phyloP scores from a whole-genome alignment of 1,284 basidiomycete genomes.

The Cryptococcus floricola region DNA sequence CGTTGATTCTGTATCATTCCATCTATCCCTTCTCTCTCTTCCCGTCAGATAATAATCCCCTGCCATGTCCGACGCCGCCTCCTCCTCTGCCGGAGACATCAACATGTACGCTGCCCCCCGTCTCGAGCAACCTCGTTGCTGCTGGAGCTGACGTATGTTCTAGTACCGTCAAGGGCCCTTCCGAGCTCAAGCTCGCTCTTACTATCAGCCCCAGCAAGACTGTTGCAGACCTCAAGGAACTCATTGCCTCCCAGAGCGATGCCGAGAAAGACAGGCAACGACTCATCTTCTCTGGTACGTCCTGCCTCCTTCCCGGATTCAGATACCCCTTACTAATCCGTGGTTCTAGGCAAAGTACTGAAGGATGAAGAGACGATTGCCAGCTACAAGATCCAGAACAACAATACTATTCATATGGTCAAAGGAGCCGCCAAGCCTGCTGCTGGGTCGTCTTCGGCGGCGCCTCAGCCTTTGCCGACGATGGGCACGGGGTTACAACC shows the following conservation, averaged over 20 bases:
- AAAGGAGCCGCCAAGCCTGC: slow-evolving; percentile 67
- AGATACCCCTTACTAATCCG: background rate
- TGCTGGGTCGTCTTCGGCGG: slow-evolving; percentile 14
- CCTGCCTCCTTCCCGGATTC: background rate
- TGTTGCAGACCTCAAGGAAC: slow-evolving; percentile 77
- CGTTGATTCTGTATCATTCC: too few relatives aligned
- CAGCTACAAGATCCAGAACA: slow-evolving; percentile 76
- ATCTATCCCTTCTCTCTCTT: too few relatives aligned
- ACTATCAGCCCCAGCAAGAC: slow-evolving; percentile 65
- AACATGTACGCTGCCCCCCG: slow-evolving; percentile 11
- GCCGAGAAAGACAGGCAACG: slow-evolving; percentile 80
- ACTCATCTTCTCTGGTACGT: slow-evolving; percentile 78
- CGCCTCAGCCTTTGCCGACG: slow-evolving; percentile 58
- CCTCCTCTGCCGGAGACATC: slow-evolving; percentile 3
- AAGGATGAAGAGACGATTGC: slow-evolving; percentile 79
- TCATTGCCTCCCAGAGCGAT: slow-evolving; percentile 74
- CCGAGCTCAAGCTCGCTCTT: slow-evolving; percentile 83
- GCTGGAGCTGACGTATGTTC: background rate
- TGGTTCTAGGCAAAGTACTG: slow-evolving; percentile 45
- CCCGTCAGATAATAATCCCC: too few relatives aligned
- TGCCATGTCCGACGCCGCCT: background rate
- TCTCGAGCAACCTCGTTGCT: background rate
- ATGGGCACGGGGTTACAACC: slow-evolving; percentile 79
- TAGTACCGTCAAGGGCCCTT: slow-evolving; percentile 61
- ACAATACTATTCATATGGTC: slow-evolving; percentile 89